phyloP scores from a whole-genome alignment of 2,329 filamentous ascomycete genomes.

The Lachnellula cervina region DNA sequence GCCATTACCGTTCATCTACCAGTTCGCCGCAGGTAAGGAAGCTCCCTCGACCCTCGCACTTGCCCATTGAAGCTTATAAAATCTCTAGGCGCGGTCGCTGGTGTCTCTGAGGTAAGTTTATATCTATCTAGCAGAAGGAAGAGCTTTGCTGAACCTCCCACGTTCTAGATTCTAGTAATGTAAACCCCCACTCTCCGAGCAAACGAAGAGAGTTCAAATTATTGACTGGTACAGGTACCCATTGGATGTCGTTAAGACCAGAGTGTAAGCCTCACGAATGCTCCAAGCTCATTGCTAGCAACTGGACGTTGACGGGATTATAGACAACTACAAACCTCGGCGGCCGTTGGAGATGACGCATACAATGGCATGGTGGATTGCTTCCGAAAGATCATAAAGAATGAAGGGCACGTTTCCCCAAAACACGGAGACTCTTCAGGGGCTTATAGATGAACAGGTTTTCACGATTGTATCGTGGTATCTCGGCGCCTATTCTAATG shows the following conservation, averaged over 20 bases:
- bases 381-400: conserved; percentile 92
- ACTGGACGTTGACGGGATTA: conserved; percentile 12
- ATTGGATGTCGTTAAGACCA: conserved; percentile 95
- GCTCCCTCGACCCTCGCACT: conserved; percentile 24
- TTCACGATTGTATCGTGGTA: conserved; percentile 91
- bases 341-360: conserved; percentile 66
- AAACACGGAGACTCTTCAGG: not conserved
- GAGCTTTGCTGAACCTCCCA: conserved; percentile 16
- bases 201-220: conserved; percentile 2
- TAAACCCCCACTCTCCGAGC: conserved; percentile 38
- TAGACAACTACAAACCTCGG: conserved; percentile 82
- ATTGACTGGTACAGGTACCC: conserved; percentile 69
- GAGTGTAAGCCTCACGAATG: conserved; percentile 62
- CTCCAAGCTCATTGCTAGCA: not conserved
- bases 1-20: conserved; percentile 87
- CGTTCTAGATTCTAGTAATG: conserved; percentile 76
- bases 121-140: not conserved
- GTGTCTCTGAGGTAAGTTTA: conserved; percentile 84
- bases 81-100: conserved; percentile 75
- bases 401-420: conserved; percentile 69
- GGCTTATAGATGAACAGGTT: conserved; percentile 46
- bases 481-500: conserved; percentile 94
- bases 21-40: conserved; percentile 78
- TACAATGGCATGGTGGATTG: conserved; percentile 99
- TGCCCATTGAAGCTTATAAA: conserved; percentile 27